Base-by-base conservation (phyloP, 306 rosid genomes). In the Trifolium fragiferum region DNA sequence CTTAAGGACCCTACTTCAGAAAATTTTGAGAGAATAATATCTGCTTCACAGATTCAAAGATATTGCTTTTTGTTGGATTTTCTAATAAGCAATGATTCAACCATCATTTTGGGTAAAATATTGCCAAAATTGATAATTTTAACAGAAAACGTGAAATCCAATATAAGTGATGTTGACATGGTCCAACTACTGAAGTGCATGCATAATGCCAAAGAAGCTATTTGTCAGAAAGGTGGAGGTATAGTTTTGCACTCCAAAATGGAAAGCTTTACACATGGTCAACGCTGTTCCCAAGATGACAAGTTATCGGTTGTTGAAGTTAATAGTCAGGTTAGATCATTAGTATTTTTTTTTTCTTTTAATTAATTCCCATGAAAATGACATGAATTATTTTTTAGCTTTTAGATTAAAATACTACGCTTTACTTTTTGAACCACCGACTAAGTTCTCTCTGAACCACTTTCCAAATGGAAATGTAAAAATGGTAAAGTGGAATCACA, bases 1-100 rank as follows among this genome's bases (percentile, higher is more conserved):
- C 93, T 95, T 64, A 90, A 84, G 82, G 82, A 87, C 78, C 93
- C 94, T 16, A 76, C 82, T 15, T 87, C 89, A 16, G 97, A 86
- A 81, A 66, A 20, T 57, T 68, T 89, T 82, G 91, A 82, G 66
- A 82, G 83, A 72, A 79, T 76, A 51, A 65, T 85, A 70, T 81
- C 87, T 16, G 72, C 88, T 57, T 84, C 96, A 38, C 90, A 85
- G 79, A 82, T 90, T 75, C 93, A 92, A 67, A 85, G 98, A 85
- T 81, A 84, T 71, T 86, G 88, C 67, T 76, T 70, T 78, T 78
- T 95, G 79, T 83, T 95, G 73, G 91, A 86, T 86, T 86, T 89
- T 73, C 83, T 95, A 80, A 80, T 87, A 74, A 66, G 78, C 80
- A 80, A 85, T 32, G 87, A 87, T 57, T 90, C 95, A n/a, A 74